Base-by-base conservation (phyloP, 83 land plant genomes). In the Isoetes engelmannii region DNA sequence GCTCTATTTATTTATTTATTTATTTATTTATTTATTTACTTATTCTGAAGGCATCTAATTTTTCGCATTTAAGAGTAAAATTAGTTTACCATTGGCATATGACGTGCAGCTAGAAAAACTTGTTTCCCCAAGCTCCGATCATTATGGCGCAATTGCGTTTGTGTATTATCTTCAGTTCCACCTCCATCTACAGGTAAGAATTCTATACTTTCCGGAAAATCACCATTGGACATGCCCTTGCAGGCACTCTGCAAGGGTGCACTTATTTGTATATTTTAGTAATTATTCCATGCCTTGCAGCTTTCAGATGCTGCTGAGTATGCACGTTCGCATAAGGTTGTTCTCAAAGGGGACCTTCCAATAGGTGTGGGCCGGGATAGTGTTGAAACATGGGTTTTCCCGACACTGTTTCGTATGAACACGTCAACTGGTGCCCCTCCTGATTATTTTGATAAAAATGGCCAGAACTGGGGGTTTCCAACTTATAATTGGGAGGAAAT, bases 401-500 rank as follows among this genome's bases (percentile, higher is more conserved):
- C 92, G 20, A 88, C 67, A 68, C 67, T 94, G 13, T 94, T 94
- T 57, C 85, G 92, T 21, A 94, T 94, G 98, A 94, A 86, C 68
- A 88, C 99, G 46, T 84, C 99, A 5, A 94, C 99, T 18, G 99
- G 99, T 57, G 96, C 99, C 9, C 99, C 99, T 62, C 99, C 99
- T 13, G 99, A 94, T 78, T 94, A 90, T 68, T 94, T 94, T 74
- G 97, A 88, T 70, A 94, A 83, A 77, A 94, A 94, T 83, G 99
- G 99, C 41, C 99, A 94, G 72, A 94, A 94, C 69, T 94, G 98
- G 98, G 98, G 98, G 6, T 94, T 94, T 65, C 98, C 98, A 0
- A 94, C 98, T 44, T 94, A 94, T 63, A 88, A 90, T 58, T 94
- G 99, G 99, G 96, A 94, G 80, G 99, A 94, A 76, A 94, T 94